Percentiles rank a stretch among this genome's conserved stretches.
Evolutionary conservation across 345 rosid species (phyloP).

Genomic region (Camelina laxa): DNA sequence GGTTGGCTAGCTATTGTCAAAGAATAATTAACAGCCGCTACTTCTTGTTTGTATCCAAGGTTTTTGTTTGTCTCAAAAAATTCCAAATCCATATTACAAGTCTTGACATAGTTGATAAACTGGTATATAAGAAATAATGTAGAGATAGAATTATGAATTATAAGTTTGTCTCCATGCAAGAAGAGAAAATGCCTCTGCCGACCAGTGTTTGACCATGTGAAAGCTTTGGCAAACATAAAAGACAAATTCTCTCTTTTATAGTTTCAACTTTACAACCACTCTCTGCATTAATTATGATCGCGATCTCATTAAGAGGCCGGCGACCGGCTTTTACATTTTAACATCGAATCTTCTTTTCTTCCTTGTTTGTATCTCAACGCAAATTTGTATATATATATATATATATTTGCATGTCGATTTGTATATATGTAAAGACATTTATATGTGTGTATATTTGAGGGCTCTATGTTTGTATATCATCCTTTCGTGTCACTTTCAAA

Average conservation of each 20-base stretch:
- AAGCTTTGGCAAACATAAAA: slow-evolving; percentile 35
- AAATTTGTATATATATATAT: neutral
- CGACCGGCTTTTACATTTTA: slow-evolving; percentile 40
- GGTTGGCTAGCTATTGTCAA: slow-evolving; percentile 40
- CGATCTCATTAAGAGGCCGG: slow-evolving; percentile 44
- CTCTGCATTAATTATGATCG: slow-evolving; percentile 38
- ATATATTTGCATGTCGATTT: neutral
- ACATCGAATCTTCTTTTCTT: slow-evolving; percentile 35
- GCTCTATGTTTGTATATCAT: slow-evolving; percentile 4
- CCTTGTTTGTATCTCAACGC: slow-evolving; percentile 34
- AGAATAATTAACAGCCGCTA: slow-evolving; percentile 29
- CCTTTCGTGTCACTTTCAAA: slow-evolving; percentile 26
- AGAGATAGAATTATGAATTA: slow-evolving; percentile 15
- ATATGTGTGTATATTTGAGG: neutral
- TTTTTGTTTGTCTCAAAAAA: slow-evolving; percentile 7
- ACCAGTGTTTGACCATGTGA: slow-evolving; percentile 39
- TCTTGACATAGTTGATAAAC: slow-evolving; percentile 29
- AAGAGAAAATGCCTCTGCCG: slow-evolving; percentile 36
- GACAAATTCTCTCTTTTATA: slow-evolving; percentile 45
- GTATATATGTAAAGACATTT: neutral
- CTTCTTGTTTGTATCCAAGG: slow-evolving; percentile 31
- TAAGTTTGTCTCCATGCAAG: slow-evolving; percentile 38
- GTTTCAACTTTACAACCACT: slow-evolving; percentile 26
- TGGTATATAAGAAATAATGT: slow-evolving; percentile 11
- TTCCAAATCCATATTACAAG: slow-evolving; percentile 29